Base-by-base conservation (phyloP, 2,329 filamentous ascomycete genomes). In the Fusarium nurragi region DNA sequence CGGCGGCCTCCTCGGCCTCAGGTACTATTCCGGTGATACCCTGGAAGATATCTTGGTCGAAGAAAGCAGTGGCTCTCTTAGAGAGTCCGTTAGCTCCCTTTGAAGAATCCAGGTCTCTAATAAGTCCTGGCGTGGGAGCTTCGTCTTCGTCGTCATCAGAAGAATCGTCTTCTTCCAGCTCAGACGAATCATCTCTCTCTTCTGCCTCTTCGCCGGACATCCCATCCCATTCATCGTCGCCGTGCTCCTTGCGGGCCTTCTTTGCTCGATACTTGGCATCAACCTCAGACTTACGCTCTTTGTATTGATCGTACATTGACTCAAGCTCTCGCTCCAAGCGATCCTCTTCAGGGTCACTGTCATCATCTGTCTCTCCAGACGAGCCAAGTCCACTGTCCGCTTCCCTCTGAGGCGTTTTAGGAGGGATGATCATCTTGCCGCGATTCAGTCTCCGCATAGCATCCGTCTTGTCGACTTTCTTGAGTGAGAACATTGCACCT, bases 11-110 rank as follows among this genome's bases (percentile, higher is more conserved):
- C 14, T 72, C 72, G 10, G 67, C 16, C 50, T 86, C 82, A 18
- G 88, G 88, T 4, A 89, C 79, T 19, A 90, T 77, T 0, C 87
- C 91, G 21, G 88, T 87, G 51, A 98, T 88, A 36, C 88, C 92
- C 68, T 94, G 89, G 82, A 99, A 99, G 37, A 99, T 90, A 68
- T 97, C 94, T 75, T 97, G 94, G 70, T 91, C 90, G 76, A 99
- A 99, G 80, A 99, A 99, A 60, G 90, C 86, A 11, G 90, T 86
- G 10, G 95, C 95, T 64, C 93, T 87, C 51, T 71, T 72, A 2
- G 69, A 71, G 9, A 71, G 41, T 12, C 69, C 69, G 3, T 61
- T 64, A 3, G 54, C 55, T 11, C 57, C 69, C 13, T 65, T 48
- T 6, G 69, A 68, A 10, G 69, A 66, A 48, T 80, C 77, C 13